phyloP scores from a whole-genome alignment of 225 moss, liverwort and hornwort genomes.

The Pseudisothecium myosuroides region DNA sequence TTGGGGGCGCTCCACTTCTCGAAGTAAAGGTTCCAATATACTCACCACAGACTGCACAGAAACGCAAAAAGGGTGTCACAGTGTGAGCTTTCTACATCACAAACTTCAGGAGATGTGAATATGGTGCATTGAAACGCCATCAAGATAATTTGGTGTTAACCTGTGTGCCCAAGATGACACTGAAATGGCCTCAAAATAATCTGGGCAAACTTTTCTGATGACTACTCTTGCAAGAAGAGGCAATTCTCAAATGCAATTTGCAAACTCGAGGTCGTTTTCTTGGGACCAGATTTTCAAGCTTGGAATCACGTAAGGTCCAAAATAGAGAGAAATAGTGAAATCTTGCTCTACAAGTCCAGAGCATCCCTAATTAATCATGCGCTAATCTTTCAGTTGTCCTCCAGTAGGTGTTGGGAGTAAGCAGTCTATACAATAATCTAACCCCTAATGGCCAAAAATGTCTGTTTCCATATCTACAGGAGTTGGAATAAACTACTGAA shows the following conservation, averaged over 20 bases:
- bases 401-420: background rate
- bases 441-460: too few relatives aligned
- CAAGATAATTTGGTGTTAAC: too few relatives aligned
- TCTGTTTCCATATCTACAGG: background rate
- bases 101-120: too few relatives aligned
- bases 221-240: background rate
- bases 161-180: too few relatives aligned
- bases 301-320: background rate
- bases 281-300: background rate
- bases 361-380: background rate
- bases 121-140: too few relatives aligned
- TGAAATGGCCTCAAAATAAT: too few relatives aligned
- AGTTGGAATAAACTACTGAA: background rate
- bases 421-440: background rate
- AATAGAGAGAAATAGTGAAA: background rate
- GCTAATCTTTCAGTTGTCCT: background rate
- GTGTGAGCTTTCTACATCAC: background rate
- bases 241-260: background rate
- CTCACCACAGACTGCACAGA: slow-evolving; percentile 8
- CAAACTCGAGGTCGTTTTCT: background rate
- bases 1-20: background rate
- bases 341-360: background rate
- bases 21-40: slow-evolving; percentile 4
- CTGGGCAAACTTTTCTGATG: too few relatives aligned
- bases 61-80: background rate